These are phyloP conservation scores for Cladorrhinum sp. DNA, from an alignment of 2,329 filamentous ascomycete species.

Conservation along the genomic window DNA sequence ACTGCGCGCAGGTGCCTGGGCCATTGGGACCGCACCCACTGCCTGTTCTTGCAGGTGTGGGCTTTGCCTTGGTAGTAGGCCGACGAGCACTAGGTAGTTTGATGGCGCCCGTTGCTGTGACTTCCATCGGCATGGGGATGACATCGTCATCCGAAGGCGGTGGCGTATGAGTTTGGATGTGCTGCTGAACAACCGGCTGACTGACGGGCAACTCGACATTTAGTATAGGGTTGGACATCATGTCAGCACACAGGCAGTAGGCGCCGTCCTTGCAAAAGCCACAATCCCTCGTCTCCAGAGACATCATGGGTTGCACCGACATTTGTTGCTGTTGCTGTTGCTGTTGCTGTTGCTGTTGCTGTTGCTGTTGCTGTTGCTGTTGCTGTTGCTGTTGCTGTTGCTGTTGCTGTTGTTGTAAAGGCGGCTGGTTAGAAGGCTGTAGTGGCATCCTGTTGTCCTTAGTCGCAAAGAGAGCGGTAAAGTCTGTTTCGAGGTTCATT, in stretches of 20 bases:
- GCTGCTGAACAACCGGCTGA: constrained; percentile 35
- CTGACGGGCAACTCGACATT: constrained; percentile 21
- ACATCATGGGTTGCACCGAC: constrained; percentile 31
- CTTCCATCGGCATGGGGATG: constrained; percentile 54
- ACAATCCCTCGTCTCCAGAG: constrained; percentile 61
- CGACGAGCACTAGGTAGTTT: constrained; percentile 51
- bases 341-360: constrained; percentile 11
- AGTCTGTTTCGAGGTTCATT: constrained; percentile 66
- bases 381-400: constrained; percentile 19
- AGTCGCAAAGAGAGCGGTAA: constrained; percentile 60
- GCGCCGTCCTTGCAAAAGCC: constrained; percentile 82
- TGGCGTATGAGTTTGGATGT: constrained; percentile 52
- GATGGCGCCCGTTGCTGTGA: constrained; percentile 58
- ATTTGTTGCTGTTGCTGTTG: constrained; percentile 15
- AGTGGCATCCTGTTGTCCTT: constrained; percentile 21
- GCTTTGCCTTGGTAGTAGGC: constrained; percentile 24
- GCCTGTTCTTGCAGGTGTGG: constrained; percentile 29
- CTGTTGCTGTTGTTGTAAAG: constrained; percentile 19
- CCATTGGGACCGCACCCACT: constrained; percentile 61
- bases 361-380: constrained; percentile 10
- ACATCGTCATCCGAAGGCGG: constrained; percentile 61
- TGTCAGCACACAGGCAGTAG: constrained; percentile 76
- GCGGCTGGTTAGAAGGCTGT: constrained; percentile 35
- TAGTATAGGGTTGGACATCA: constrained; percentile 37
- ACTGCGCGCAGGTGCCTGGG: constrained; percentile 77